Evolutionary conservation across 2,329 filamentous ascomycete genomes (phyloP).

Genomic region (Metarhizium humberi): DNA sequence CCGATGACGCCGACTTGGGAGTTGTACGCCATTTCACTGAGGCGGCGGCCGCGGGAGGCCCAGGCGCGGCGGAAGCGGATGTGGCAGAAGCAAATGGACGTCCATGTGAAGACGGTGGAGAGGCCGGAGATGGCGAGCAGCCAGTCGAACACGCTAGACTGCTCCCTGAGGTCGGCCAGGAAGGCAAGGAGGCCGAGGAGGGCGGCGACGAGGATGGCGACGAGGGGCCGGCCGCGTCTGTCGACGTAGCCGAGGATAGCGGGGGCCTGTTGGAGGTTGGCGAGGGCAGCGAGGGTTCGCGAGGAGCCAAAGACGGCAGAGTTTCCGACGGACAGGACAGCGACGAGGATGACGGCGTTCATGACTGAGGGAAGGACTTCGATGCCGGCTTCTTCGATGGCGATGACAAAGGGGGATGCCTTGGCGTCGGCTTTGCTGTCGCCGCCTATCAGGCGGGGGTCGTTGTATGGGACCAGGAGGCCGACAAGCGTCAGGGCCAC

Average conservation of each 20-base stretch:
- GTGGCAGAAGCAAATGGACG: slow-evolving; percentile 78
- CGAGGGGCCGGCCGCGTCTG: slow-evolving; percentile 68
- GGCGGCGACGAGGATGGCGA: slow-evolving; percentile 61
- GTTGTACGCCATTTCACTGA: slow-evolving; percentile 70
- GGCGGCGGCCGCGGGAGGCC: slow-evolving; percentile 56
- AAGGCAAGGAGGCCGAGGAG: slow-evolving; percentile 63
- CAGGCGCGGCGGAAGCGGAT: slow-evolving; percentile 86
- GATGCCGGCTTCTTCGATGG: slow-evolving; percentile 78
- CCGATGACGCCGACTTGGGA: slow-evolving; percentile 72
- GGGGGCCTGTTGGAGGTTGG: slow-evolving; percentile 79
- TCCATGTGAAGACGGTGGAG: slow-evolving; percentile 71
- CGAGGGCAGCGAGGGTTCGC: slow-evolving; percentile 79
- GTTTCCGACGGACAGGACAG: slow-evolving; percentile 85
- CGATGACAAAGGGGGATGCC: slow-evolving; percentile 88
- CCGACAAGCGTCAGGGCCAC: slow-evolving; percentile 74
- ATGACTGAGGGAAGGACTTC: slow-evolving; percentile 74
- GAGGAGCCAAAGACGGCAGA: slow-evolving; percentile 87
- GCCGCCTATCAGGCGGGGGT: slow-evolving; percentile 50
- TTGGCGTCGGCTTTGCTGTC: slow-evolving; percentile 53
- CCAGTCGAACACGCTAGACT: slow-evolving; percentile 65
- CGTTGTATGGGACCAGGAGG: slow-evolving; percentile 67
- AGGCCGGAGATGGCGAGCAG: slow-evolving; percentile 66
- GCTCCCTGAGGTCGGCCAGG: slow-evolving; percentile 55
- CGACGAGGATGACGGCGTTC: slow-evolving; percentile 90
- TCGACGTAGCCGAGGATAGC: slow-evolving; percentile 72